Evolutionary conservation across 1,139 yeast species (phyloP), one percentile per base, ranked within the genome.

Genomic region (Pneumocystis carinii): DNA sequence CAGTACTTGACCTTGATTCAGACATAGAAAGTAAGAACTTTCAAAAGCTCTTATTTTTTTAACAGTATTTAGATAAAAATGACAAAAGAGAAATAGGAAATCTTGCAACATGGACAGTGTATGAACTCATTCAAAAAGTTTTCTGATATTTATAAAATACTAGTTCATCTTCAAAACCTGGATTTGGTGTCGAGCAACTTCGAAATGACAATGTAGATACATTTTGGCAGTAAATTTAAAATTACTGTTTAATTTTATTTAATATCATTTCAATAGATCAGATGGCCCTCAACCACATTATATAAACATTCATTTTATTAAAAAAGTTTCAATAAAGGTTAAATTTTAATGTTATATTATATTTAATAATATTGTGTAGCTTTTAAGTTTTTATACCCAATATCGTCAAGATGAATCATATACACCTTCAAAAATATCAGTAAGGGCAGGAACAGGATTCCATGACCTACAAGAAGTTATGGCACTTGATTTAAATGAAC

Each of bases 271-370:
- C 48, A 39, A 29, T 19, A 62, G 64, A 60, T 87, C 95, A 62
- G 98, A 94, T 72, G 98, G 97, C 39, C 79, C 82, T n/a, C 90
- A 86, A 69, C 98, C 98, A 0, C 98, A 94, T 74, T 78, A 78
- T 38, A 77, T 92, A 15, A 87, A 88, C 62, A 81, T 90, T 2
- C 94, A 84, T 70, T 94, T 94, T 72, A 80, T 92, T 57, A 90
- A 87, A 71, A 79, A 83, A 63, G 95, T 90, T 5, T 78, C 84
- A 27, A 75, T 94, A 4, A 84, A 85, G 35, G 66, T 59, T 19
- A 41, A 27, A 29, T 29, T 17, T 29, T 6, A 19, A 61, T 19
- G 27, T 17, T 32, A 14, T 17, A 39, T 17, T 19, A 17, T 48
- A 60, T 60, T 29, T 57, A 29, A n/a, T 17, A 32, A 57, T 48